Conservation (phyloP, 78 protist species). For the Dictyostelium capitatum region DNA sequence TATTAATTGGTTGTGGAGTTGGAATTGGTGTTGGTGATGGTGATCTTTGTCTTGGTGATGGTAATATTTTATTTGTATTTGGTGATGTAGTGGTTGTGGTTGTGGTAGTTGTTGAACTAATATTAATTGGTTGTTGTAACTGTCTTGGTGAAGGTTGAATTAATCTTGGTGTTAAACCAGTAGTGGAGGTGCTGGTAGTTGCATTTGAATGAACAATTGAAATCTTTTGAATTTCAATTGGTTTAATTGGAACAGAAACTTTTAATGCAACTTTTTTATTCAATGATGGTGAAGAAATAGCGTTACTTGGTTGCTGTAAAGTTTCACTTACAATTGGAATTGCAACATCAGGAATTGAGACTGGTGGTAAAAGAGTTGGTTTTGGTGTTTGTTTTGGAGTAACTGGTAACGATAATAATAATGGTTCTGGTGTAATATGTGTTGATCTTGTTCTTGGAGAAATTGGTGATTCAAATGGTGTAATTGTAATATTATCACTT, state of each 20-base stretch:
- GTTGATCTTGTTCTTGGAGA: too few species aligned
- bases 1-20: neutral
- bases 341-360: too few species aligned
- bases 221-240: neutral
- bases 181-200: neutral
- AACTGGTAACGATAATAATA: too few species aligned
- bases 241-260: neutral
- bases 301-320: too few species aligned
- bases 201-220: too few species aligned
- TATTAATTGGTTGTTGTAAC: neutral
- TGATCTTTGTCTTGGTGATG: constrained; percentile 27
- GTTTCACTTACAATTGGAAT: too few species aligned
- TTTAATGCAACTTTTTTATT: neutral
- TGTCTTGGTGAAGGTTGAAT: neutral
- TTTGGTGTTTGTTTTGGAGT: too few species aligned
- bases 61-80: neutral
- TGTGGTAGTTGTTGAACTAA: neutral
- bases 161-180: constrained; percentile 9
- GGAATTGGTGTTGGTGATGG: neutral
- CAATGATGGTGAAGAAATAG: neutral
- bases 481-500: too few species aligned
- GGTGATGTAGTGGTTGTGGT: neutral
- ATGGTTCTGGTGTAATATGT: too few species aligned
- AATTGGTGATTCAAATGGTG: too few species aligned
- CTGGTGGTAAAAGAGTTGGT: too few species aligned